Evolutionary conservation across 805 yeast genomes (phyloP), one percentile per base, ranked within the genome.

Genomic region (Candida peoriensis): DNA sequence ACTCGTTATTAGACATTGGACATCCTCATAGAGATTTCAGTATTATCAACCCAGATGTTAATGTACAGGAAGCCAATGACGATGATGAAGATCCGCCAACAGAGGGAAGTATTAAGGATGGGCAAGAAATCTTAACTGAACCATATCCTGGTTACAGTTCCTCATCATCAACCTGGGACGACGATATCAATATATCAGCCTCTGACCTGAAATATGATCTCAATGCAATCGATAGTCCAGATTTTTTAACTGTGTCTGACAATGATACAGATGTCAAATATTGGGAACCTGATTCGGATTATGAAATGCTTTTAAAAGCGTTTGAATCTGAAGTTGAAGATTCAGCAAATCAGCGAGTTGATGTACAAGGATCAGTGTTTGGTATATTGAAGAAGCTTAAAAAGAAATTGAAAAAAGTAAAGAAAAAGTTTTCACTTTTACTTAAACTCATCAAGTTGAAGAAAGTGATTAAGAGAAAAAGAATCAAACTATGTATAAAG

Each of bases 391-490:
- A 38, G 5, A 33, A 29, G 12, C 25, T 36, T n/a, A 42, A 36
- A 28, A 39, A 38, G 25, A 38, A 43, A 6, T 15, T 47, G n/a
- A 44, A 33, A 18, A 48, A 38, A 20, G 37, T 43, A 32, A 40
- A 48, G 30, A 37, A 30, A 36, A 44, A 45, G 24, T n/a, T 40
- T 12, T 27, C 31, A 11, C 22, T 32, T 8, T 29, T 50, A 3
- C 30, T 49, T 28, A 47, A 48, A 26, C 22, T 50, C 8, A 39
- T 47, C 18, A 45, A 47, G 29, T 38, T 47, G 38, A 47, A 46
- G 24, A 47, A 44, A 19, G 22, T 37, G 11, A 19, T 48, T 12
- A 42, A 37, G 27, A 22, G 38, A 17, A 37, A 32, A 10, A 41
- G 38, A 24, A 36, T 45, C 6, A 31, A 39, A 13, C 16, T 35